These are phyloP conservation scores for Eucalyptus regnans DNA, from an alignment of 345 rosid genomes.

Conservation along the genomic window DNA sequence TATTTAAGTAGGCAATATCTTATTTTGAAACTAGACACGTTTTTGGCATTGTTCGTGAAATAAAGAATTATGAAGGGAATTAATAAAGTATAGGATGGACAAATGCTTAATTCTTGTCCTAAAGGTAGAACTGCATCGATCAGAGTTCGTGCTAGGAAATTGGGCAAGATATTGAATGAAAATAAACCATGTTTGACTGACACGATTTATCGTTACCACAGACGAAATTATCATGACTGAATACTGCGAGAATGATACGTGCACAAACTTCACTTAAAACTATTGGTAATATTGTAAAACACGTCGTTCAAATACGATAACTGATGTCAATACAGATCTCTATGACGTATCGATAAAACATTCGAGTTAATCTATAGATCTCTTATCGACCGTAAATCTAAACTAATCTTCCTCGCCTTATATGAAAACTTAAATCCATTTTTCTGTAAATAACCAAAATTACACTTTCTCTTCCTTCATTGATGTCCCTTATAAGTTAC, in stretches of 20 bases:
- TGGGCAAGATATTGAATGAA: background rate
- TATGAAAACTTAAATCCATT: background rate
- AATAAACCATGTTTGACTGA: background rate
- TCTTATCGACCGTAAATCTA: background rate
- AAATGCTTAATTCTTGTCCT: background rate
- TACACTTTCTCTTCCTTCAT: background rate
- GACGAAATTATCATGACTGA: background rate
- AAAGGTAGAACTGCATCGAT: background rate
- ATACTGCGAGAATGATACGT: accelerated
- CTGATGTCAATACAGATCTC: accelerated
- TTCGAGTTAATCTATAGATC: background rate
- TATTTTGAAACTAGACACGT: background rate
- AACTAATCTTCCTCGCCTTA: background rate
- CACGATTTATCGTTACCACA: background rate
- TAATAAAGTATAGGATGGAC: background rate
- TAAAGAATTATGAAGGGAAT: background rate
- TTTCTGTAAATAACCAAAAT: background rate
- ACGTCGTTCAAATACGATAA: no score
- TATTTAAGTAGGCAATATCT: background rate
- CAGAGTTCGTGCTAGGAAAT: background rate
- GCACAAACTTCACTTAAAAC: background rate
- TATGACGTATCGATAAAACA: background rate
- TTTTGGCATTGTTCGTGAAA: background rate
- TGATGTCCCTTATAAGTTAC: background rate
- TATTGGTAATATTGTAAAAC: background rate